These are phyloP conservation scores for Lentithecium fluviatile DNA, from an alignment of 495 filamentous ascomycete species.

Conservation along the genomic window DNA sequence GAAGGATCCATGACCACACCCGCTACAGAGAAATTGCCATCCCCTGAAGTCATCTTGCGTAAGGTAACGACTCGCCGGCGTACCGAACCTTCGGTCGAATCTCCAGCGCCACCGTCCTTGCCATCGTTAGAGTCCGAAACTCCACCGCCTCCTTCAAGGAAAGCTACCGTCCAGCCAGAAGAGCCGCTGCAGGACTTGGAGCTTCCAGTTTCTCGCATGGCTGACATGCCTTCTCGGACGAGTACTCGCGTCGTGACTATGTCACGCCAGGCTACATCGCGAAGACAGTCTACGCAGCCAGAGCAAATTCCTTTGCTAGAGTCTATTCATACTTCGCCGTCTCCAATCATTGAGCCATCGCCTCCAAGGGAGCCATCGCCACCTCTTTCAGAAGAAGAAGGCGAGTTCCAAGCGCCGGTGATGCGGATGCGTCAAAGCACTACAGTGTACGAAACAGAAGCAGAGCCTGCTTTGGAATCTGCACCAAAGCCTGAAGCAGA, in stretches of 20 bases:
- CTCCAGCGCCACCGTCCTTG: background rate
- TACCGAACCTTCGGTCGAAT: background rate
- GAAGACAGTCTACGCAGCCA: too few relatives aligned
- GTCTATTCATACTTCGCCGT: background rate
- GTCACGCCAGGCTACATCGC: too few relatives aligned
- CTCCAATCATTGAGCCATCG: background rate
- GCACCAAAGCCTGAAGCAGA: background rate
- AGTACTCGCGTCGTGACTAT: too few relatives aligned
- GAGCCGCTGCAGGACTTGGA: background rate
- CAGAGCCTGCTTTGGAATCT: background rate
- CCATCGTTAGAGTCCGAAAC: constrained; percentile 1
- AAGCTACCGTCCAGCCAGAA: background rate
- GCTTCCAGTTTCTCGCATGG: too few relatives aligned
- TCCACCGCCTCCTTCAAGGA: background rate
- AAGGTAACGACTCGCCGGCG: background rate
- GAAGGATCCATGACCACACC: background rate
- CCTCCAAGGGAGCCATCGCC: background rate
- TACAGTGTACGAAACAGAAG: background rate
- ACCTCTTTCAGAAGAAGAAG: background rate
- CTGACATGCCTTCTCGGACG: too few relatives aligned
- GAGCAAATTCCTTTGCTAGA: background rate
- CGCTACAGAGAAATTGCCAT: background rate
- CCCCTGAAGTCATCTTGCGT: background rate
- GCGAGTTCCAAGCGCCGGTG: background rate
- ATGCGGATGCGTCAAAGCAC: background rate